Conservation (phyloP, 768 basidiomycete species). For the Trametes punicea region DNA sequence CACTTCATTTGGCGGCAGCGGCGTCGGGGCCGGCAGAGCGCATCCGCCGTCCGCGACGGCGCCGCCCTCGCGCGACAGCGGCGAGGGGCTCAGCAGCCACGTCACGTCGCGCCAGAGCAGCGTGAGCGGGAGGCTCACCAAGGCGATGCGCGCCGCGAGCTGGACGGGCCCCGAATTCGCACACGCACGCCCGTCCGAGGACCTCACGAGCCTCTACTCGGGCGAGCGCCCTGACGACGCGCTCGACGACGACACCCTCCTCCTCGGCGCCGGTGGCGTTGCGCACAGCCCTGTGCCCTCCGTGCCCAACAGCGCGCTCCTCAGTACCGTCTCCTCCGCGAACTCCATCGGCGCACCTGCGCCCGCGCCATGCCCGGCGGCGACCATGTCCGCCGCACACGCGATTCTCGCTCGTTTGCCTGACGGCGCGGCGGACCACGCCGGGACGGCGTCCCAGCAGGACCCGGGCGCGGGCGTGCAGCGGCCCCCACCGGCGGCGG, state of each 20-base stretch:
- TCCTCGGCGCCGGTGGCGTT: conserved; percentile 50
- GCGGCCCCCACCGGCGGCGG: too few relatives aligned
- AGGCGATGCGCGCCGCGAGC: conserved; percentile 59
- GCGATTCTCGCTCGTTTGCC: conserved; percentile 33
- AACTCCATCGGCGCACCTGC: conserved; percentile 22
- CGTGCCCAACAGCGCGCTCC: conserved; percentile 22
- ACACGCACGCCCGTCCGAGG: conserved; percentile 36
- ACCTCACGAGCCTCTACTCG: conserved; percentile 43
- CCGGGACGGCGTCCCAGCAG: conserved; percentile 8
- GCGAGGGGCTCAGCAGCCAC: conserved; percentile 40
- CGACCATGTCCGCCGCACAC: conserved; percentile 23
- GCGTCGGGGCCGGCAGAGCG: not conserved
- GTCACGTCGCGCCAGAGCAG: conserved; percentile 29
- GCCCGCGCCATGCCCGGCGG: not conserved
- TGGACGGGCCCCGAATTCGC: conserved; percentile 52
- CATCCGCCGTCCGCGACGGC: conserved; percentile 10
- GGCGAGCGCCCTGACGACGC: conserved; percentile 40
- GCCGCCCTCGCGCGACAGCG: conserved; percentile 37
- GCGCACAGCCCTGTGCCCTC: conserved; percentile 29
- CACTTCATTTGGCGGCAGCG: not conserved
- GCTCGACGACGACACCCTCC: conserved; percentile 50
- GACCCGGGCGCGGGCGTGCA: conserved; percentile 1
- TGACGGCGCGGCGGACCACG: conserved; percentile 27
- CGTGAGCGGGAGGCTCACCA: conserved; percentile 34
- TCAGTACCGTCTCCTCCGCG: conserved; percentile 29